Base-by-base conservation (phyloP, 2,329 filamentous ascomycete genomes). In the Arthroderma sp. region DNA sequence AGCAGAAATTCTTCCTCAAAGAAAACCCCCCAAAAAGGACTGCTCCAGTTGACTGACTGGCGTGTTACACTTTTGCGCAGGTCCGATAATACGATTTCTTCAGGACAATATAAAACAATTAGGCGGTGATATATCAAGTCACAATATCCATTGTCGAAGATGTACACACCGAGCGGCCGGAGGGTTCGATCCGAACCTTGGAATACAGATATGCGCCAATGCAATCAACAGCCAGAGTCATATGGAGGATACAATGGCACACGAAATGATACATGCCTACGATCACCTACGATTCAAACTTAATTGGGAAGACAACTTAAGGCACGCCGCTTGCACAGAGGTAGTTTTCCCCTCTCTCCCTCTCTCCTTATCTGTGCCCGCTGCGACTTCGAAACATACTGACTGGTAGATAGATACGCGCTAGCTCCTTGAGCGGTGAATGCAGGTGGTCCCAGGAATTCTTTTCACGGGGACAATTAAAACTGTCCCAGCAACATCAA, bases 181-280 rank as follows among this genome's bases (percentile, higher is more conserved):
- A 28, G 91, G 91, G 1, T 96, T 96, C 62, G 82, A 82, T 61
- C 80, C 87, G 1, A 74, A 83, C 42, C 83, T 87, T 60, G 91
- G 91, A 33, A 95, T 98, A 51, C 62, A 93, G 58, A 72, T 98
- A 22, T 98, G 91, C 66, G 86, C 91, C 42, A 98, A 98, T 65
- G 82, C 91, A 66, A 77, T 96, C 59, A 72, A 82, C 48, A 80
- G 86, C 59, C 71, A 79, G 46, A 80, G 80, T 30, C 86, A 94
- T 60, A 64, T 94, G 54, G 91, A 98, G 68, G 91, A 98, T 62
- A 94, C 88, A 7, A 70, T 98, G 58, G 82, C 88, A 29, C 91
- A 98, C 65, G 91, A 98, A 69, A 93, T 98, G 86, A 83, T 98
- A 43, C 91, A 98, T 63, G 88, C 88, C 1, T 96, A 87, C 72